Base-by-base conservation (phyloP, 2,329 filamentous ascomycete species). In the Colletotrichum sublineola region DNA sequence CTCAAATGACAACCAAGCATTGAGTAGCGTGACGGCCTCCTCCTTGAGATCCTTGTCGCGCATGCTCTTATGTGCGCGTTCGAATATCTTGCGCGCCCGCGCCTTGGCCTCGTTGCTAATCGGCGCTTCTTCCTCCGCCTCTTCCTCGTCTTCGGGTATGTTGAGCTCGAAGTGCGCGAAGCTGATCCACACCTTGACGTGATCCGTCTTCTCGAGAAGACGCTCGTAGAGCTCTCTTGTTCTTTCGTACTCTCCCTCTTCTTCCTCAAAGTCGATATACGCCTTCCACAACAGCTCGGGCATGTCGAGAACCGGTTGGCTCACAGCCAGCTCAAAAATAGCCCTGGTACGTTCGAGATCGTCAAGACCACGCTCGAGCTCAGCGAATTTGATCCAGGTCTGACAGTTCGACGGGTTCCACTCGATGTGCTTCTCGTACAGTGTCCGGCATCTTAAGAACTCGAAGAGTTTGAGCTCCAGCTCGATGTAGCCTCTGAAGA, bases 151-250 rank as follows among this genome's bases (percentile, higher is more conserved):
- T 69, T 97, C 95, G 56, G 95, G 94, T 0, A 97, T 91, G 80
- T 96, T 96, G 85, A 98, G 94, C 83, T 99, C 96, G 79, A 99
- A 98, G 81, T 97, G 94, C n/a, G 96, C 96, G 83, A 96, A 99
- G 81, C 94, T 96, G 82, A 96, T 97, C 96, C 96, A 99, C 73
- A 99, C 96, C 86, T 98, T 99, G 86, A 98, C 95, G 80, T 99
- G 96, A 79, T 96, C 92, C n/a, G 96, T 97, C 90, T 97, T 98
- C 78, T 94, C 87, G 55, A 99, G 88, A 15, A 99, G 88, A 9
- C 96, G 90, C 84, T 98, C 96, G 83, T 98, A 99, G 56, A 99
- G 86, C 4, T 86, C 85, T 61, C 96, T 89, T 5, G 95, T 94
- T 61, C 91, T 88, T 65, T 95, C 94, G 81, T 96, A 98, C 81